These are phyloP conservation scores for Rheum nobile DNA, from an alignment of 148 eudicot genomes.

Conservation along the genomic window DNA sequence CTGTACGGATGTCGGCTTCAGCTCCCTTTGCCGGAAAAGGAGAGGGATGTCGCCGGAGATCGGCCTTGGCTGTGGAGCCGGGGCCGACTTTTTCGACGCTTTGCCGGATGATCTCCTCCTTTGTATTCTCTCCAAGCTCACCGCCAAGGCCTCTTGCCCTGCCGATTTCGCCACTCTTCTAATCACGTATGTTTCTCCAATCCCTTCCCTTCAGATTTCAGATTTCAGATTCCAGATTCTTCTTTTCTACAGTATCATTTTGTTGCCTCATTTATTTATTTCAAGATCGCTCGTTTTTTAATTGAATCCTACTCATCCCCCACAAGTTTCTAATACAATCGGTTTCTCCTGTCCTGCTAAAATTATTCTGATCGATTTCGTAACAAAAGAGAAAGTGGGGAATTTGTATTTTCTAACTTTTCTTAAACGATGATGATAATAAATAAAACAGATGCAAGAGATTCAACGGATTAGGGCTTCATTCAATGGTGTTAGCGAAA, in stretches of 20 bases:
- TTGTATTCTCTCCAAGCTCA: constrained; percentile 30
- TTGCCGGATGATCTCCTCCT: constrained; percentile 48
- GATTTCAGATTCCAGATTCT: too few relatives aligned
- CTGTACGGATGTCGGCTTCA: background rate
- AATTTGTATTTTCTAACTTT: too few relatives aligned
- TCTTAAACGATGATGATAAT: too few relatives aligned
- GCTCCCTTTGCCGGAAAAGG: background rate
- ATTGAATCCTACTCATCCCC: too few relatives aligned
- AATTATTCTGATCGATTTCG: too few relatives aligned
- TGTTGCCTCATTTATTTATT: too few relatives aligned
- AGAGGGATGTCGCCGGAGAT: background rate
- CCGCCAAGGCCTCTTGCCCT: constrained; percentile 32
- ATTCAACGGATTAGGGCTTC: constrained; percentile 45
- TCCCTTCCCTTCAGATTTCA: too few relatives aligned
- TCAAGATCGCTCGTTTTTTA: too few relatives aligned
- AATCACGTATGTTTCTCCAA: constrained; percentile 24
- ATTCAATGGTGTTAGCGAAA: constrained; percentile 47
- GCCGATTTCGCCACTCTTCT: constrained; percentile 37
- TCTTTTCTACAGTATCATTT: too few relatives aligned
- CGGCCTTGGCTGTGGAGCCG: background rate
- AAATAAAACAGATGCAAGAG: constrained; percentile 92
- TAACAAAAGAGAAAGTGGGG: too few relatives aligned
- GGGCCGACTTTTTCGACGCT: constrained; percentile 31
- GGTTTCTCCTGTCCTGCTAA: too few relatives aligned
- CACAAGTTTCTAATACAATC: too few relatives aligned